Percentiles rank a stretch among this genome's conserved stretches.
Conservation (phyloP, 2,329 filamentous ascomycete genomes). For the Fusarium phyllophilum region DNA sequence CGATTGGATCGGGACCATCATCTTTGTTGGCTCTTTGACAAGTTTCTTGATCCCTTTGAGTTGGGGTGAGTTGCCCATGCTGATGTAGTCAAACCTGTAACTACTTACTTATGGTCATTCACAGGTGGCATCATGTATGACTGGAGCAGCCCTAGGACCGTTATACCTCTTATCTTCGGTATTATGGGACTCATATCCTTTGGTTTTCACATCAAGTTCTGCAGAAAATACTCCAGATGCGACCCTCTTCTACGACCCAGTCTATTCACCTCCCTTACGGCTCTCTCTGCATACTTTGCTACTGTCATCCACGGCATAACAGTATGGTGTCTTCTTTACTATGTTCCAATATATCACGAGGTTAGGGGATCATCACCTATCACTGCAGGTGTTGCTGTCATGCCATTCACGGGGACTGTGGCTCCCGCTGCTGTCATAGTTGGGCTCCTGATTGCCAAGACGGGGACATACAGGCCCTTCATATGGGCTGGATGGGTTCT, state of each 20-base stretch:
- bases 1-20: conserved; percentile 69
- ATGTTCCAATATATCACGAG: conserved; percentile 38
- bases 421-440: conserved; percentile 67
- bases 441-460: conserved; percentile 65
- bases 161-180: conserved; percentile 70
- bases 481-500: conserved; percentile 71
- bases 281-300: conserved; percentile 37
- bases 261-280: conserved; percentile 38
- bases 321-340: conserved; percentile 38
- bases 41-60: conserved; percentile 47
- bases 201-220: conserved; percentile 34
- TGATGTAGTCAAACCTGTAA: background rate
- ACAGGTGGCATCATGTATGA: conserved; percentile 70
- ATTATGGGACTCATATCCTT: conserved; percentile 49
- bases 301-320: conserved; percentile 39
- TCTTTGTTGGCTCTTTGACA: conserved; percentile 69
- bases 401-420: conserved; percentile 71
- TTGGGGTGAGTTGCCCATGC: conserved; percentile 25
- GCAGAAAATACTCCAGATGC: conserved; percentile 31
- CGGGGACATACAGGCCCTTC: conserved; percentile 68
- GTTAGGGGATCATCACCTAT: conserved; percentile 36
- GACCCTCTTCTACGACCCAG: conserved; percentile 38
- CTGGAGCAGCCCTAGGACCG: conserved; percentile 70
- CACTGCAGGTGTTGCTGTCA: conserved; percentile 58
- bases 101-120: conserved; percentile 6